Evolutionary conservation across 352 stramenopile species (phyloP).

Genomic region (Plasmopara muralis): DNA sequence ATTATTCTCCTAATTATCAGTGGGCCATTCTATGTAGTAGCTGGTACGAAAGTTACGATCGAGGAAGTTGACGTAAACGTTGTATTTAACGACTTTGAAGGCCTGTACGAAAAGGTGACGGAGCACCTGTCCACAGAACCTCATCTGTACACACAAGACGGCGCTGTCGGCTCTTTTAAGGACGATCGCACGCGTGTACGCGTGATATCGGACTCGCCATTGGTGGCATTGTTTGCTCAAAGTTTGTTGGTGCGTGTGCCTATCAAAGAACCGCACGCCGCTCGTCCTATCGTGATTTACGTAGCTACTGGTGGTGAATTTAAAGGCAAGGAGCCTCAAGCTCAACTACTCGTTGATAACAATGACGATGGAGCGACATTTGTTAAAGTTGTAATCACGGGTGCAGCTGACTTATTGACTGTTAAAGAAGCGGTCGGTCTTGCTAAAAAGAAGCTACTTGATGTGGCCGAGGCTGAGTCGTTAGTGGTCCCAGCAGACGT

Average conservation of each 20-base stretch:
- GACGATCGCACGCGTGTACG: slow-evolving; percentile 67
- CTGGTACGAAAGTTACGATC: slow-evolving; percentile 46
- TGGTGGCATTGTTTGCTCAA: slow-evolving; percentile 62
- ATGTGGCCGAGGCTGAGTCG: slow-evolving; percentile 43
- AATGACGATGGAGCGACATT: slow-evolving; percentile 55
- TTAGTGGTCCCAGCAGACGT: slow-evolving; percentile 52
- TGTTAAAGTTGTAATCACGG: slow-evolving; percentile 68
- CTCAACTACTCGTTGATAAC: slow-evolving; percentile 59
- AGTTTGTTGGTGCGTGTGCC: slow-evolving; percentile 67
- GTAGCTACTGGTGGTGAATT: slow-evolving; percentile 59
- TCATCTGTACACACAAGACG: slow-evolving; percentile 66
- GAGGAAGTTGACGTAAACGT: slow-evolving; percentile 65
- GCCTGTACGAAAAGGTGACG: slow-evolving; percentile 62
- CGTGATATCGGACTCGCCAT: slow-evolving; percentile 73
- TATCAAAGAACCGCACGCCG: slow-evolving; percentile 55
- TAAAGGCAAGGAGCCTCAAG: slow-evolving; percentile 45
- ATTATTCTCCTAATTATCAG: not conserved
- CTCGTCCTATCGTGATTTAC: slow-evolving; percentile 72
- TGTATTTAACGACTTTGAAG: slow-evolving; percentile 60
- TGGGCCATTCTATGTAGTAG: slow-evolving; percentile 14
- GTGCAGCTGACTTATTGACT: slow-evolving; percentile 39
- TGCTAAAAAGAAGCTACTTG: slow-evolving; percentile 71
- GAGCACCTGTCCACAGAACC: slow-evolving; percentile 54
- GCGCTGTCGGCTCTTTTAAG: slow-evolving; percentile 70
- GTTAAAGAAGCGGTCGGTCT: slow-evolving; percentile 50